A percentile compares a stretch with the other conserved stretches of the same genome.
Conservation (phyloP, 306 rosid genomes). For the Cicer cuneatum region DNA sequence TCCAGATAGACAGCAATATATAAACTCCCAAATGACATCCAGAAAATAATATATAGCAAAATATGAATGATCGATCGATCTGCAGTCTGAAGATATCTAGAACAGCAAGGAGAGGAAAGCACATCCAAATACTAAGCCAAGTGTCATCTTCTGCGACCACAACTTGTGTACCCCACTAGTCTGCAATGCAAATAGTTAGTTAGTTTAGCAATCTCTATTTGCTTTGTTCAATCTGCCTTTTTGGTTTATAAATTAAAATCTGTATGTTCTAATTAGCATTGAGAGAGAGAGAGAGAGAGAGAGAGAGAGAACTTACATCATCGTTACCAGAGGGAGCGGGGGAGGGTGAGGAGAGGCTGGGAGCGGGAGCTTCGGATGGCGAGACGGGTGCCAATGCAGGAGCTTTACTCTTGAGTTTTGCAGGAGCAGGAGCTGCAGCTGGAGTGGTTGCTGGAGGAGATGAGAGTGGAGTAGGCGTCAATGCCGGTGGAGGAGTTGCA, state of each 20-base stretch:
- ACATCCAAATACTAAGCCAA: constrained; percentile 62
- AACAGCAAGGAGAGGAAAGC: constrained; percentile 57
- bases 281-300: not conserved
- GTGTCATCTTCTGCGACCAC: constrained; percentile 61
- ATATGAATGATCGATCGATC: constrained; percentile 35
- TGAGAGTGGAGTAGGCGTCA: constrained; percentile 56
- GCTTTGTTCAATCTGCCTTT: not conserved
- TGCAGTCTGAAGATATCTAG: constrained; percentile 48
- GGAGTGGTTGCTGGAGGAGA: constrained; percentile 62
- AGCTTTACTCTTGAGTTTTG: constrained; percentile 41
- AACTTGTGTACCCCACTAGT: constrained; percentile 79
- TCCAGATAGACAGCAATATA: constrained; percentile 43
- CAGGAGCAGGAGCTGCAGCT: constrained; percentile 63
- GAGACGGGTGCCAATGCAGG: constrained; percentile 54
- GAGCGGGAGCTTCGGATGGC: constrained; percentile 69
- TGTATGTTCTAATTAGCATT: not conserved
- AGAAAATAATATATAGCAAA: constrained; percentile 43
- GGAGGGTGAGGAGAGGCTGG: constrained; percentile 54
- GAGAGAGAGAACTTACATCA: constrained; percentile 47
- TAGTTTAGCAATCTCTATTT: not conserved
- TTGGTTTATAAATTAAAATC: not conserved
- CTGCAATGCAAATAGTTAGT: constrained; percentile 53
- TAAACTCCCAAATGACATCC: constrained; percentile 50
- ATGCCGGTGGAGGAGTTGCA: constrained; percentile 61
- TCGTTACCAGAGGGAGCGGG: constrained; percentile 55